Conservation (phyloP, 768 basidiomycete genomes). For the Podaxis mareebaensis region DNA sequence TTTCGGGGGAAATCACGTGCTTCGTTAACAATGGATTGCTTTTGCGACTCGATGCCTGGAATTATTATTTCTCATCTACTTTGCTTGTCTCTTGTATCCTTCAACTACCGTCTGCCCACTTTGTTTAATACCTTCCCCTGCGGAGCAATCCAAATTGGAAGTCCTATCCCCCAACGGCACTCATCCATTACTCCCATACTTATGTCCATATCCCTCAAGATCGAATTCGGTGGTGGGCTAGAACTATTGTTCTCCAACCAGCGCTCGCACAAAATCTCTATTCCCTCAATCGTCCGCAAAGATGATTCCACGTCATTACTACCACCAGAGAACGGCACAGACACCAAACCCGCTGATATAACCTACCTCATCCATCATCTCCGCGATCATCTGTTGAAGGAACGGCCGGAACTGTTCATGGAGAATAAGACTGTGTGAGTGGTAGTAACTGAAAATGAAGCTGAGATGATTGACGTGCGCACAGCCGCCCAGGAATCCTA, state of each 20-base stretch:
- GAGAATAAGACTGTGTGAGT: slow-evolving; percentile 86
- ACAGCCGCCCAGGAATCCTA: slow-evolving; percentile 92
- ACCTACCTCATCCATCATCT: slow-evolving; percentile 80
- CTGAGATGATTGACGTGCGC: neutral
- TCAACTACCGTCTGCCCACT: neutral
- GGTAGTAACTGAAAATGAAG: neutral
- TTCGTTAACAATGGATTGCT: too few species aligned
- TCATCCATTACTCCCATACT: slow-evolving; percentile 16
- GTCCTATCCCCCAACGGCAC: slow-evolving; percentile 11
- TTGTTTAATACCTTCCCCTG: neutral
- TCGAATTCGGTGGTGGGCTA: slow-evolving; percentile 85
- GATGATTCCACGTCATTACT: slow-evolving; percentile 31
- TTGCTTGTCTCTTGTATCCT: too few species aligned
- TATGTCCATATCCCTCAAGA: slow-evolving; percentile 40
- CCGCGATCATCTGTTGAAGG: slow-evolving; percentile 74
- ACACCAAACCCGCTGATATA: slow-evolving; percentile 57
- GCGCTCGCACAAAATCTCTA: slow-evolving; percentile 53
- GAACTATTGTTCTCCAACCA: slow-evolving; percentile 81
- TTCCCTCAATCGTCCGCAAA: slow-evolving; percentile 48
- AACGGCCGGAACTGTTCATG: slow-evolving; percentile 86
- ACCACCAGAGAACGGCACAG: slow-evolving; percentile 17
- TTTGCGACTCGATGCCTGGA: too few species aligned
- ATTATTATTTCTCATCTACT: neutral
- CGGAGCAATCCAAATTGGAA: too few species aligned
- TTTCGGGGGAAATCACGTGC: slow-evolving; percentile 2